phyloP scores from a whole-genome alignment of 441 rosid species.

The Gossypium gossypioides region DNA sequence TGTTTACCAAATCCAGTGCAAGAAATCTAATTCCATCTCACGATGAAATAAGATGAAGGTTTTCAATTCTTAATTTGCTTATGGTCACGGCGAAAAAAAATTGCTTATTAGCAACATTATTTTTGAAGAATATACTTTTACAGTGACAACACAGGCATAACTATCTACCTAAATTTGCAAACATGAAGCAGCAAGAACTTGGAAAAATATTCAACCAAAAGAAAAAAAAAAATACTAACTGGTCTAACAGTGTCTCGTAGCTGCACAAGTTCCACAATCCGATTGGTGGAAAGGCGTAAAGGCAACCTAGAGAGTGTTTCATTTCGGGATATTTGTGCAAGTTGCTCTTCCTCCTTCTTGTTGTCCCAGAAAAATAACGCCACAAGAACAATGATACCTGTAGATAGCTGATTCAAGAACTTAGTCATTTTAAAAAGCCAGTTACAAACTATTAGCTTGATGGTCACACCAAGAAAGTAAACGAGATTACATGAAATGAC shows the following conservation, averaged over 20 bases:
- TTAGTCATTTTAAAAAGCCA: slow-evolving; percentile 43
- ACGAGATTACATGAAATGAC: background rate
- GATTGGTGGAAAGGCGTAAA: slow-evolving; percentile 72
- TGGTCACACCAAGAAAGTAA: background rate
- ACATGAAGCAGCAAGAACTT: background rate
- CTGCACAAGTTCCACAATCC: slow-evolving; percentile 87
- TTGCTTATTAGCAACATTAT: background rate
- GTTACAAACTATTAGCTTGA: slow-evolving; percentile 9
- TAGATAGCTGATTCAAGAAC: slow-evolving; percentile 51
- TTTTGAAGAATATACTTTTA: background rate
- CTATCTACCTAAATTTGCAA: background rate
- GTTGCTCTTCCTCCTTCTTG: slow-evolving; percentile 90
- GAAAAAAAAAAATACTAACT: slow-evolving; percentile 33
- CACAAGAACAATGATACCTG: slow-evolving; percentile 75
- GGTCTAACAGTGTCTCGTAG: slow-evolving; percentile 86
- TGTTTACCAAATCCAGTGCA: background rate
- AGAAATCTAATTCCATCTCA: background rate
- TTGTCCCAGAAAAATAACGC: slow-evolving; percentile 76
- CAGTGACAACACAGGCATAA: background rate
- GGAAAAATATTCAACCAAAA: background rate
- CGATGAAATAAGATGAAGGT: background rate
- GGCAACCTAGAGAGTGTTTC: slow-evolving; percentile 91
- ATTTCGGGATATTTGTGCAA: slow-evolving; percentile 71
- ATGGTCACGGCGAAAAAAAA: background rate
- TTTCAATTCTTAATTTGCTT: slow-evolving; percentile 3